Conservation (phyloP, 2,329 filamentous ascomycete genomes). For the Fusarium caatingaense region DNA sequence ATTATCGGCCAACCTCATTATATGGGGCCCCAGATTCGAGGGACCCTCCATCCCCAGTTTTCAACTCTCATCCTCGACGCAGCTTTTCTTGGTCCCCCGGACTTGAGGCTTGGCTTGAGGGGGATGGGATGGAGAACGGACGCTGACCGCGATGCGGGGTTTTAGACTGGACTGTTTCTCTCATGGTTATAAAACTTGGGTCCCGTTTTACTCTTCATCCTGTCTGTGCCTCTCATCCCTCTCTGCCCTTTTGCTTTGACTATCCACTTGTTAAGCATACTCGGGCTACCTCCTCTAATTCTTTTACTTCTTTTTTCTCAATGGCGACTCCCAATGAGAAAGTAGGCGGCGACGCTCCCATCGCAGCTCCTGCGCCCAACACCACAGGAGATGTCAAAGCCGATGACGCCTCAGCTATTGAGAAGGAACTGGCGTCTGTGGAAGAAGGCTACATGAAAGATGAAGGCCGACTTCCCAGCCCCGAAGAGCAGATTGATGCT, state of each 20-base stretch:
- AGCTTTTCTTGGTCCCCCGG: not conserved
- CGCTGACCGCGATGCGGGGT: not conserved
- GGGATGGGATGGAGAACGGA: not conserved
- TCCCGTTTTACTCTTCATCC: not conserved
- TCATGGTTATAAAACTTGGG: not conserved
- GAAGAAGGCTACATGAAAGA: conserved; percentile 15
- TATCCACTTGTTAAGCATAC: not conserved
- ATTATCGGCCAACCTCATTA: conserved; percentile 2
- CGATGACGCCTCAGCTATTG: not conserved
- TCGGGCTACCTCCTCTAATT: not conserved
- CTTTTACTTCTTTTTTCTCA: not conserved
- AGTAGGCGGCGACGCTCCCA: not conserved
- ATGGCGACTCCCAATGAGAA: conserved; percentile 8
- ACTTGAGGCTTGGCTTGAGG: not conserved
- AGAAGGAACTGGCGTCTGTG: conserved; percentile 10
- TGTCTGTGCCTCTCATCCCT: not conserved
- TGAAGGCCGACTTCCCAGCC: conserved; percentile 8
- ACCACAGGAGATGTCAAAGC: not conserved
- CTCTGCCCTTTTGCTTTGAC: not conserved
- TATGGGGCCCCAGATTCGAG: conserved; percentile 5
- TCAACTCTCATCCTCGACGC: not conserved
- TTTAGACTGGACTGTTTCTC: not conserved
- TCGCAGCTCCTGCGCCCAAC: not conserved
- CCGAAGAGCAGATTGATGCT: conserved; percentile 19
- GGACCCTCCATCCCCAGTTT: conserved; percentile 2